These are phyloP conservation scores for Cutaneotrichosporon dermatis DNA, from an alignment of 1,284 basidiomycete genomes.

Conservation along the genomic window DNA sequence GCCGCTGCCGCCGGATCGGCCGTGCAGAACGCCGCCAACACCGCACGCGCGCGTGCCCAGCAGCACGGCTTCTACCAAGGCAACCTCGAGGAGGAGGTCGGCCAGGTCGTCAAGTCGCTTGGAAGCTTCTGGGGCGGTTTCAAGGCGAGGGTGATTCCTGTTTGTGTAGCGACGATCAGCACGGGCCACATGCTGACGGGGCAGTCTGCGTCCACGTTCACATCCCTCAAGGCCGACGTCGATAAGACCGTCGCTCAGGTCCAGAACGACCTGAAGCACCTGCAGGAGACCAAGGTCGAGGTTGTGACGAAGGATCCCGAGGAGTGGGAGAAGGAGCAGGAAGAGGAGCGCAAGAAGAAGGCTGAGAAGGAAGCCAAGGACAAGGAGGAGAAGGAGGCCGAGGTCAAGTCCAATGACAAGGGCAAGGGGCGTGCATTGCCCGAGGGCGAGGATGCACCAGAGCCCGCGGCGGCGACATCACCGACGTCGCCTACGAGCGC, in stretches of 20 bases:
- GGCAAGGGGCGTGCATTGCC: slow-evolving; percentile 27
- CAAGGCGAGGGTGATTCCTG: slow-evolving; percentile 66
- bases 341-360: slow-evolving; percentile 23
- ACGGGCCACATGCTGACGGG: not conserved
- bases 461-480: not conserved
- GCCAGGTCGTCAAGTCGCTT: slow-evolving; percentile 76
- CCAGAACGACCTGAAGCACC: slow-evolving; percentile 65
- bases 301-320: slow-evolving; percentile 39
- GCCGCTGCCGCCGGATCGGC: not conserved
- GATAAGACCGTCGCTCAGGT: slow-evolving; percentile 72
- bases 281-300: slow-evolving; percentile 43
- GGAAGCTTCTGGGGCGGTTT: slow-evolving; percentile 78
- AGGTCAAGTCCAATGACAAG: slow-evolving; percentile 28
- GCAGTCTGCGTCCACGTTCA: slow-evolving; percentile 69
- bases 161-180: slow-evolving; percentile 1
- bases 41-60: slow-evolving; percentile 4
- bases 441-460: slow-evolving; percentile 2
- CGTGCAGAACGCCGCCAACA: not conserved
- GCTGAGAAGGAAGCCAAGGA: slow-evolving; percentile 21
- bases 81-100: slow-evolving; percentile 76
- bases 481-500: slow-evolving; percentile 13
- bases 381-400: slow-evolving; percentile 1
- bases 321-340: slow-evolving; percentile 28
- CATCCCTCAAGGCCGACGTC: slow-evolving; percentile 70
- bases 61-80: slow-evolving; percentile 41